Base-by-base conservation (phyloP, 768 basidiomycete species). In the Tricholoma saponaceum region DNA sequence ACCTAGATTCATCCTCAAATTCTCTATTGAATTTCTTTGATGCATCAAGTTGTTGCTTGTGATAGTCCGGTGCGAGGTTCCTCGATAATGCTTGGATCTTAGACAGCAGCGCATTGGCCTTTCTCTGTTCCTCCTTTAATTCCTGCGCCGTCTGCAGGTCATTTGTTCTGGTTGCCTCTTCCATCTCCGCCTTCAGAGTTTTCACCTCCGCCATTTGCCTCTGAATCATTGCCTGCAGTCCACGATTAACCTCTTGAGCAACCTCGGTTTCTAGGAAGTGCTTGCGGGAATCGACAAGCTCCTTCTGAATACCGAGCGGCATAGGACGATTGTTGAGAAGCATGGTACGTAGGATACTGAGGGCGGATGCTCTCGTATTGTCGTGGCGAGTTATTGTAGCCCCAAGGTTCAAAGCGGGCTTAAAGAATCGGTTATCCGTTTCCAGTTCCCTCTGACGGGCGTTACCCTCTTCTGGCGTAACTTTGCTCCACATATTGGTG, bases 401-500 rank as follows among this genome's bases (percentile, higher is more conserved):
- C 16, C 76, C 75, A 60, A 70, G 71, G 33, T 76, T 69, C 23
- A 78, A 64, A 26, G 70, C 75, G 26, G 72, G 67, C 60, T 76
- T 76, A 67, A 77, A 79, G 61, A 76, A 79, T 50, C 69, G 67
- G 59, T 23, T 16, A 6, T 54, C 46, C 4, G 28, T 55, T 14
- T 35, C 39, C 0, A 78, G 72, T 60, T 77, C 74, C 0, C 50
- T 54, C 59, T 79, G 77, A 5, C 76, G 70, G 5, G 62, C 64
- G n/a, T 55, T 23, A 13, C 54, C 54, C 7, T 46, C 47, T 5
- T 46, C 69, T 46, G 60, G 66, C 57, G 66, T 63, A 51, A 75
- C 76, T 54, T 67, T 66, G 4, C 66, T 69, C 77, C 78, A 79
- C 74, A 72, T 79, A 51, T 69, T 79, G 60, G 79, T 79, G 41